A percentile compares a stretch with the other conserved stretches of the same genome.
These are phyloP conservation scores for Psophocarpus tetragonolobus DNA, from an alignment of 306 rosid genomes.

Conservation along the genomic window DNA sequence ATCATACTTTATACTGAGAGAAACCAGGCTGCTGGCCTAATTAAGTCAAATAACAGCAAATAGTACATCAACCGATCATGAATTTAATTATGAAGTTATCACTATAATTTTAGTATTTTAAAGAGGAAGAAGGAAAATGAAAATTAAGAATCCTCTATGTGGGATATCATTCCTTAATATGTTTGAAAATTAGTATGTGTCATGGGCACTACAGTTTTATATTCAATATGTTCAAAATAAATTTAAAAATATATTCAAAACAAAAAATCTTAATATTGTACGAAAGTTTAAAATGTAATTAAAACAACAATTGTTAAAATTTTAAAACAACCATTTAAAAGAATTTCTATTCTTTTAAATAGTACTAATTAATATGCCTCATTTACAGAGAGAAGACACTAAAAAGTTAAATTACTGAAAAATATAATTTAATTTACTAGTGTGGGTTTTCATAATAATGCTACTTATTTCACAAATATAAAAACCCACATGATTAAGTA, in stretches of 20 bases:
- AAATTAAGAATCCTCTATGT: background rate
- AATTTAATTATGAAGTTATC: background rate
- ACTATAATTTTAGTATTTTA: background rate
- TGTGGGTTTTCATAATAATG: no score
- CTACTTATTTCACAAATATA: no score
- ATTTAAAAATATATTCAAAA: background rate
- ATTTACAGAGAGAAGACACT: no score
- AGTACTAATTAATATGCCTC: no score
- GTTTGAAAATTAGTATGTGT: background rate
- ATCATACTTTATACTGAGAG: background rate
- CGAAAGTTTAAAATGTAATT: no score
- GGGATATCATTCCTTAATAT: background rate
- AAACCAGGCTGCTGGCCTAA: conserved; percentile 18
- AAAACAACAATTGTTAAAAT: no score
- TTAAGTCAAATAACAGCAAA: background rate
- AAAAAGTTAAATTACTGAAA: no score
- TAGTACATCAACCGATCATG: background rate
- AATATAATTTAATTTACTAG: no score
- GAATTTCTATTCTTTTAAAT: no score
- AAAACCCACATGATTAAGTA: no score
- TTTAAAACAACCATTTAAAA: no score
- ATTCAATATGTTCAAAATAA: no score
- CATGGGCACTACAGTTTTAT: background rate
- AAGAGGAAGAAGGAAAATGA: background rate
- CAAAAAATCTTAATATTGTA: background rate